Evolutionary conservation across 2,329 filamentous ascomycete genomes (phyloP), one percentile per base, ranked within the genome.

Genomic region (Gnomoniopsis smithogilvyi): DNA sequence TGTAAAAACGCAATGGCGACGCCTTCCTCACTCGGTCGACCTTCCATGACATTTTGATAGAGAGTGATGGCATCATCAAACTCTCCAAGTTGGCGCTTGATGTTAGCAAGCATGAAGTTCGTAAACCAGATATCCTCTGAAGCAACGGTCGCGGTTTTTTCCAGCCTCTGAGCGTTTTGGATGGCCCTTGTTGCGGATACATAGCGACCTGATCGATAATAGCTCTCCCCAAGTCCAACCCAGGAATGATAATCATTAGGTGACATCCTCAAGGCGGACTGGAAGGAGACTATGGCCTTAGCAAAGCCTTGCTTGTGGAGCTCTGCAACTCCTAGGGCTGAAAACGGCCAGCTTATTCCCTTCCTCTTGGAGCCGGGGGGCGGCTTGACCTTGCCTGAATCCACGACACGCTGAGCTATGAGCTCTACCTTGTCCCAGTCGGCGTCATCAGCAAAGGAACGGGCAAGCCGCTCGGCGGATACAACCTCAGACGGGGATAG

Each of bases 391-490:
- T 92, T 95, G 56, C 95, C 95, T n/a, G 94, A 97, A 63, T 97
- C 91, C 2, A 98, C 88, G 0, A 97, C 90, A 53, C 96, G 86
- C 70, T 93, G 90, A 1, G 95, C 90, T 34, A 99, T 88, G 21
- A 96, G 85, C 74, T 98, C 95, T 8, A 99, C 96, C 53, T 96
- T 86, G 65, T 98, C 95, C 95, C 95, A 99, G 68, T 99, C 95
- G 41, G 90, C 87, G 64, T 92, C 88, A 56, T 96, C 87, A 0
- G 96, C 94, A 71, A 97, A 99, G 0, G 87, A 87, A 60, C 85
- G 84, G 1, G 95, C 93, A 17, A 99, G 82, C 30, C 92, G 85
- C 72, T 98, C 91, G 0, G 95, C 95, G 38, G 95, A 92, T 65
- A 89, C 81, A 1, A 96, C 84, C 70, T 99, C 95, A 0, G 90